These are phyloP conservation scores for Favolaschia claudopus DNA, from an alignment of 768 basidiomycete species.

Conservation along the genomic window DNA sequence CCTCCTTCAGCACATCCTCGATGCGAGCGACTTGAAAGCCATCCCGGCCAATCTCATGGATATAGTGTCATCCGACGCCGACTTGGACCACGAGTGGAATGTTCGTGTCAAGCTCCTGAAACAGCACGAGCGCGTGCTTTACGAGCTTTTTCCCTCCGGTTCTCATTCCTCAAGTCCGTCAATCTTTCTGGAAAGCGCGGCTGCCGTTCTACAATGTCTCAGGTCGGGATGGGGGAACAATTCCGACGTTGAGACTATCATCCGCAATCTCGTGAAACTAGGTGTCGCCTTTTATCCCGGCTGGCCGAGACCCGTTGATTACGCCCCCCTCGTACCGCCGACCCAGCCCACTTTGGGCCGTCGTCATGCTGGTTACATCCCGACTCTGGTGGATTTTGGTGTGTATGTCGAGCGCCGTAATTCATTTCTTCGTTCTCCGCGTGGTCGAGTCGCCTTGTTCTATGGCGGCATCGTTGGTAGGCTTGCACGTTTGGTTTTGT, in stretches of 20 bases:
- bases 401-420: slow-evolving; percentile 13
- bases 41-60: slow-evolving; percentile 2
- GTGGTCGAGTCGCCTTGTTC: slow-evolving; percentile 15
- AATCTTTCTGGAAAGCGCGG: slow-evolving; percentile 11
- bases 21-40: not conserved
- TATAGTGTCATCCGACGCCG: not conserved
- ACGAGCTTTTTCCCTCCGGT: slow-evolving; percentile 4
- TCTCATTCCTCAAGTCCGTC: slow-evolving; percentile 7
- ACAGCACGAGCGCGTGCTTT: not conserved
- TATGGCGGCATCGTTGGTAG: slow-evolving; percentile 17
- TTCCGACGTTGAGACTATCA: not conserved
- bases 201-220: slow-evolving; percentile 17
- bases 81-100: slow-evolving; percentile 12
- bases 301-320: slow-evolving; percentile 9
- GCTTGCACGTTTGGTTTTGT: slow-evolving; percentile 5
- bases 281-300: slow-evolving; percentile 12
- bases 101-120: slow-evolving; percentile 3
- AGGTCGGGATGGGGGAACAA: slow-evolving; percentile 5
- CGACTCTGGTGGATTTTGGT: slow-evolving; percentile 6
- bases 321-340: not conserved
- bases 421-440: slow-evolving; percentile 11
- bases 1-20: slow-evolving; percentile 9
- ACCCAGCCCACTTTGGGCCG: slow-evolving; percentile 1
- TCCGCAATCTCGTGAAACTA: slow-evolving; percentile 5
- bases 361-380: slow-evolving; percentile 12